These are phyloP conservation scores for Solanum aculeatissimum DNA, from an alignment of 305 asterid genomes.

Conservation along the genomic window DNA sequence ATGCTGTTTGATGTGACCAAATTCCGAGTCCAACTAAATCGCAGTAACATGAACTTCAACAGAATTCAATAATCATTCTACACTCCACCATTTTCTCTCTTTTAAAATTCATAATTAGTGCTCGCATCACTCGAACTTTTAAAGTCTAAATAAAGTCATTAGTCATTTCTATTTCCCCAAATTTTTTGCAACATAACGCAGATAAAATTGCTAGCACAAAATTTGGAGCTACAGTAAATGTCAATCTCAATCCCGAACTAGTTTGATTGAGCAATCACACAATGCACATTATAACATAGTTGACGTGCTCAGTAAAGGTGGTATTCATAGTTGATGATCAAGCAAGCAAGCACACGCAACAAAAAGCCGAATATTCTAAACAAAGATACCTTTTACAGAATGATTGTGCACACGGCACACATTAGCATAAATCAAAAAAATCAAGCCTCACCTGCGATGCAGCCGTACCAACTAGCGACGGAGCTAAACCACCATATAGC, in stretches of 20 bases:
- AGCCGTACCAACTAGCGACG: constrained; percentile 90
- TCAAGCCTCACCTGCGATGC: constrained; percentile 63
- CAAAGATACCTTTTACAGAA: background rate
- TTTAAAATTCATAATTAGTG: background rate
- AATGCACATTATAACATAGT: background rate
- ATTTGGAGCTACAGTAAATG: background rate
- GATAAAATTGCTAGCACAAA: background rate
- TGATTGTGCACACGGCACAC: background rate
- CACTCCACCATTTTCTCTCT: background rate
- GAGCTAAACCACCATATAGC: constrained; percentile 80
- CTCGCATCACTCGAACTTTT: background rate
- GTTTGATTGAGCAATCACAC: background rate
- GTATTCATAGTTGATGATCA: background rate
- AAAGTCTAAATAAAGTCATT: background rate
- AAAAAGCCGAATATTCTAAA: background rate
- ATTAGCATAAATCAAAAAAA: background rate
- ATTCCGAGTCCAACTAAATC: background rate
- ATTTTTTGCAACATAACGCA: background rate
- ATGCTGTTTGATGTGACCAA: background rate
- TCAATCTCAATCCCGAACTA: background rate
- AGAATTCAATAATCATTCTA: background rate
- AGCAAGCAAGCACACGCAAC: background rate
- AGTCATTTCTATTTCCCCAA: background rate
- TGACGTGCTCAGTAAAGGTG: background rate
- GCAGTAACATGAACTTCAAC: background rate